These are phyloP conservation scores for Rhododendron kiyosumense DNA, from an alignment of 148 eudicot genomes.

Conservation along the genomic window DNA sequence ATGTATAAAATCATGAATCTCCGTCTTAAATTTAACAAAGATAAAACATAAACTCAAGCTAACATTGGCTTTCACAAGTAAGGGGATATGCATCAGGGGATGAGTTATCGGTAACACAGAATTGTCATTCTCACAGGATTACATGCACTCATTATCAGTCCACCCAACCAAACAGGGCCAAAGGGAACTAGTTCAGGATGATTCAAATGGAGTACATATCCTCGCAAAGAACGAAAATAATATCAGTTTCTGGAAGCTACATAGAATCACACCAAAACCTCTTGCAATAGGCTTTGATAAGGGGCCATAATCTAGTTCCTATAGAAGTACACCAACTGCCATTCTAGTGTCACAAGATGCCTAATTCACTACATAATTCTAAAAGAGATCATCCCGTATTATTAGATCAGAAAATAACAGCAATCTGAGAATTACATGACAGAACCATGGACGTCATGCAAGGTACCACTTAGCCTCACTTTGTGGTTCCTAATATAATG, in stretches of 20 bases:
- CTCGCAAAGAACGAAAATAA: not conserved
- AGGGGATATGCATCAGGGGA: not conserved
- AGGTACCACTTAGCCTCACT: not conserved
- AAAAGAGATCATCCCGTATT: not conserved
- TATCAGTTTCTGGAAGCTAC: not conserved
- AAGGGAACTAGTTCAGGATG: not conserved
- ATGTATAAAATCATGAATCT: not conserved
- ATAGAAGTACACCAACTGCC: not conserved
- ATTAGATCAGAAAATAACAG: not conserved
- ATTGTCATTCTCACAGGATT: not conserved
- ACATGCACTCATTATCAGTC: not conserved
- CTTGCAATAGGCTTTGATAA: not conserved
- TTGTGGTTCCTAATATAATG: not conserved
- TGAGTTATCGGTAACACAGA: not conserved
- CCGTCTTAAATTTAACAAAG: not conserved
- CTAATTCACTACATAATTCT: not conserved
- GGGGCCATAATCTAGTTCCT: not conserved
- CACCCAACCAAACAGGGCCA: not conserved
- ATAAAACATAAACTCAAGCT: not conserved
- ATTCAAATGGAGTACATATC: not conserved
- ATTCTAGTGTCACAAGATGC: not conserved
- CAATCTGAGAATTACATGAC: not conserved
- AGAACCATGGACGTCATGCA: not conserved
- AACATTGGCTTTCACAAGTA: not conserved
- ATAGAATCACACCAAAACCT: not conserved